A percentile compares a stretch with the other conserved stretches of the same genome.
phyloP scores from a whole-genome alignment of 1,284 basidiomycete species.

The Ganoderma sp. region DNA sequence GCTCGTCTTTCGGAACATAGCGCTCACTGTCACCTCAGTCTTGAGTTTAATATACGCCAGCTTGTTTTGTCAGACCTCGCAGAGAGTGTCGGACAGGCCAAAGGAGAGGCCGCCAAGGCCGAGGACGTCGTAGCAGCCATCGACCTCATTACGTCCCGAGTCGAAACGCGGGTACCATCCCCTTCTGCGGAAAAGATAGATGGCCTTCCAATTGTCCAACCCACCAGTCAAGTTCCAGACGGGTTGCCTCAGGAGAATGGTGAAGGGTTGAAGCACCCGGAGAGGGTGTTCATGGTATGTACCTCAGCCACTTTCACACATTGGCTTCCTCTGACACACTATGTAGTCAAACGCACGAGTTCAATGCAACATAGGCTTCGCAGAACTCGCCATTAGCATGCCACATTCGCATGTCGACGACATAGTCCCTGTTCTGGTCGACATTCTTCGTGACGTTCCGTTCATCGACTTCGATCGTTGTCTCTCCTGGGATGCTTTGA shows the following conservation, averaged over 20 bases:
- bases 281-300: slow-evolving; percentile 66
- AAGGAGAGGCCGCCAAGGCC: slow-evolving; percentile 44
- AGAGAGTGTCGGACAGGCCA: slow-evolving; percentile 58
- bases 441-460: slow-evolving; percentile 72
- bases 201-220: slow-evolving; percentile 14
- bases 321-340: neutral
- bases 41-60: slow-evolving; percentile 82
- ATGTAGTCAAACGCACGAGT: slow-evolving; percentile 62
- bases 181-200: slow-evolving; percentile 19
- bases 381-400: slow-evolving; percentile 70
- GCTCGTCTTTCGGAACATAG: too few relatives aligned
- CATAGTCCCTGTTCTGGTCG: slow-evolving; percentile 62
- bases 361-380: slow-evolving; percentile 80
- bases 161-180: slow-evolving; percentile 50
- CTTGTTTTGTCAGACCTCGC: slow-evolving; percentile 84
- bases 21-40: slow-evolving; percentile 43
- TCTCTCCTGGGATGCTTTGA: slow-evolving; percentile 67
- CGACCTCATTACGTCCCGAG: slow-evolving; percentile 65
- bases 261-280: slow-evolving; percentile 25
- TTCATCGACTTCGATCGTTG: slow-evolving; percentile 77
- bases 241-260: slow-evolving; percentile 32
- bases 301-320: slow-evolving; percentile 1
- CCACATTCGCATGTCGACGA: slow-evolving; percentile 57
- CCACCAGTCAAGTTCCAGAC: neutral
- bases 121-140: slow-evolving; percentile 51